A percentile compares a stretch with the other conserved stretches of the same genome.
Conservation (phyloP, 2,329 filamentous ascomycete species). For the Fusarium floridanum region DNA sequence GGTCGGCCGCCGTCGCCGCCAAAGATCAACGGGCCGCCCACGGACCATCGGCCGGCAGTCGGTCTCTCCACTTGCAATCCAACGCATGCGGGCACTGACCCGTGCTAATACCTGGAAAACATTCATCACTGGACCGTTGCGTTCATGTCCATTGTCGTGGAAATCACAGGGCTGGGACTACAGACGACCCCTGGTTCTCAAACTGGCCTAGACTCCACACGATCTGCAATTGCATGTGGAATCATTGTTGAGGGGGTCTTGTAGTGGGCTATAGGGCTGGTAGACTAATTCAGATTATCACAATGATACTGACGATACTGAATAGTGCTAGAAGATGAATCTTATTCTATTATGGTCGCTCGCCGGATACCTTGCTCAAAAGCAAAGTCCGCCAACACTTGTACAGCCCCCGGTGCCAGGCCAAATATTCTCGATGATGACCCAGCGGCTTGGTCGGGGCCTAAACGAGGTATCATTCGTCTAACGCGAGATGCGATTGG, state of each 20-base stretch:
- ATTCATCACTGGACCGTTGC: not conserved
- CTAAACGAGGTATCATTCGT: not conserved
- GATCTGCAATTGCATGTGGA: not conserved
- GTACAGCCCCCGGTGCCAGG: no score
- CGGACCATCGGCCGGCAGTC: not conserved
- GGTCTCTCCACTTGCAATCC: not conserved
- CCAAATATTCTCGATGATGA: no score
- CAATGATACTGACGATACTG: not conserved
- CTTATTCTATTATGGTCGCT: no score
- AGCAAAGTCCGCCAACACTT: no score
- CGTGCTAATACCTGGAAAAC: not conserved
- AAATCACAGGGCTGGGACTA: not conserved
- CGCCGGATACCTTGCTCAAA: no score
- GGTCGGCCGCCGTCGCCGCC: not conserved
- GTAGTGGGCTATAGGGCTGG: not conserved
- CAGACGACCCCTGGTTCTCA: not conserved
- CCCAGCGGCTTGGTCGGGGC: no score
- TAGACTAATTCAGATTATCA: not conserved
- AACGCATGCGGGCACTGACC: not conserved
- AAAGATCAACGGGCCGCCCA: not conserved
- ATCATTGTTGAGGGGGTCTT: not conserved
- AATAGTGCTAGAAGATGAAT: not conserved
- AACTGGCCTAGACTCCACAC: not conserved
- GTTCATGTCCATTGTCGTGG: not conserved
- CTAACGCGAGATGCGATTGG: not conserved